Evolutionary conservation across 306 rosid species (phyloP), one percentile per base, ranked within the genome.

Genomic region (Delonix regia): DNA sequence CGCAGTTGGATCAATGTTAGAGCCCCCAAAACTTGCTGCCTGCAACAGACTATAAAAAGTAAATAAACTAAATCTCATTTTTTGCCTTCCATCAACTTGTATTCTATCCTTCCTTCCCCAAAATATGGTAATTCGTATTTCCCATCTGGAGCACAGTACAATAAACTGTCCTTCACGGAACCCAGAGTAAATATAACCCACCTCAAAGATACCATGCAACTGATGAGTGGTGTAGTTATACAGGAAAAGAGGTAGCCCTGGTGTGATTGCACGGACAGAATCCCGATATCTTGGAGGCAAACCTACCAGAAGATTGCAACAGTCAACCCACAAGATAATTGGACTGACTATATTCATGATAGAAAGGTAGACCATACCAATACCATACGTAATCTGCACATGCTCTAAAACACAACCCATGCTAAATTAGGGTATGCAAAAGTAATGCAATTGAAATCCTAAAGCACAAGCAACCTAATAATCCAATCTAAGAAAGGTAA

Each of bases 1-100:
- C 19, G 99, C 99, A 83, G 99, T 93, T 81, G 99, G 96, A 83
- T 93, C 99, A 68, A 95, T 95, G 96, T 95, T 95, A 77, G 99
- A 95, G 78, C 99, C 99, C 64, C 99, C 99, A 85, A 95, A 95
- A 88, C 91, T 93, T 41, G 89, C 85, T 62, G 99, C 99, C 99
- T 95, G 87, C 80, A 82, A 36, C 0, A 64, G 78, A 76, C 41
- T 51, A 16, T 19, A 38, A 42, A 24, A 47, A 69, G 45, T 11
- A 5, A 85, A 83, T 51, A 5, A 64, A 68, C 45, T 16, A 36
- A 76, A 57, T 11, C 24, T 45, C 70, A 73, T 9, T 47, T 45
- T 33, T 19, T 38, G 4, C 30, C 42, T 73, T 51, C 48, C 57
- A 66, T 65, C 78, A 71, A 19, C 52, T 10, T 28, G 69, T 9